Conservation (phyloP, 2,329 filamentous ascomycete genomes). For the Penicillium olsonii region DNA sequence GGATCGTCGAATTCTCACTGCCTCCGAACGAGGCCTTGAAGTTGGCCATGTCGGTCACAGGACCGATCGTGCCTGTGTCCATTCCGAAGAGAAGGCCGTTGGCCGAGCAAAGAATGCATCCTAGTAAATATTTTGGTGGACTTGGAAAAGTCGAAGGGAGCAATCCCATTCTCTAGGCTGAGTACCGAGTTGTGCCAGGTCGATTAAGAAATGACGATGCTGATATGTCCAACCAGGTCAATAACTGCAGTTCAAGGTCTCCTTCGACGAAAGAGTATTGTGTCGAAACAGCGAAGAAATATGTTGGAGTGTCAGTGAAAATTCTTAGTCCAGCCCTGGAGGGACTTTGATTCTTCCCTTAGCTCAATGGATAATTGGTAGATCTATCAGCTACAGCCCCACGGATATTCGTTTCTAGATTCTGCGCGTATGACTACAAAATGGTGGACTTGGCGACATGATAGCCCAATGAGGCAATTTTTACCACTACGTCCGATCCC, state of each 20-base stretch:
- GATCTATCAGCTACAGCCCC: neutral
- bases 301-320: neutral
- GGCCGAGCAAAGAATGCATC: constrained; percentile 10
- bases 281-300: no score
- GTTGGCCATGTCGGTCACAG: constrained; percentile 59
- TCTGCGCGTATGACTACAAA: neutral
- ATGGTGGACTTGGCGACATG: neutral
- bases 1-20: constrained; percentile 52
- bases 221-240: no score
- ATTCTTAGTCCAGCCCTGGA: neutral
- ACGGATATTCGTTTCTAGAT: neutral
- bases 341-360: neutral
- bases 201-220: no score
- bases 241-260: no score
- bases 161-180: constrained; percentile 2
- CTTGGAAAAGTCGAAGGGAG: neutral
- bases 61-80: constrained; percentile 39
- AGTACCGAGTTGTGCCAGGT: neutral
- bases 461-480: neutral
- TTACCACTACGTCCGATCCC: neutral
- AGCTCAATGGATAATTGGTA: neutral
- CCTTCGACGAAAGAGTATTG: no score
- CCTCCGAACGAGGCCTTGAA: constrained; percentile 54
- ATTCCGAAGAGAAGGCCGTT: constrained; percentile 11
- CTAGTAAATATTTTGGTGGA: constrained; percentile 10